These are phyloP conservation scores for Sporothrix curviconia DNA, from an alignment of 2,329 filamentous ascomycete genomes.

Conservation along the genomic window DNA sequence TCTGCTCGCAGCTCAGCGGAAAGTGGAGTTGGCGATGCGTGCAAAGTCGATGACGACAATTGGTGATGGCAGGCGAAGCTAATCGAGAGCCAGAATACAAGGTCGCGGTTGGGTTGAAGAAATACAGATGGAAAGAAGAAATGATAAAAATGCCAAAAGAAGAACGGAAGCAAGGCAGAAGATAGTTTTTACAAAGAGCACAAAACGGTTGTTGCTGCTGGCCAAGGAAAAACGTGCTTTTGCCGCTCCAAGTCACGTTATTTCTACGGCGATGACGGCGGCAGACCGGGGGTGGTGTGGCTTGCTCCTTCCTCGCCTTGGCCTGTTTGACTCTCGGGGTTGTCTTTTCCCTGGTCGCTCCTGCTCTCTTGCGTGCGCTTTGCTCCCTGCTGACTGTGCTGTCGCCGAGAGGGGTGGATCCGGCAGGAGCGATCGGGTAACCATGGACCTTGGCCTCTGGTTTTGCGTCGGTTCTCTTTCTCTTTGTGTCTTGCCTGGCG, in stretches of 20 bases:
- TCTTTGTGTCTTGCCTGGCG: background rate
- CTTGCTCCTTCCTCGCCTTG: background rate
- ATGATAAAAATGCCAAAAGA: background rate
- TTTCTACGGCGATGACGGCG: constrained; percentile 6
- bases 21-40: background rate
- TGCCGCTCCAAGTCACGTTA: constrained; percentile 7
- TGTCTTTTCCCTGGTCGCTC: no score
- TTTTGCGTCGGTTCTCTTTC: background rate
- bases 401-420: background rate
- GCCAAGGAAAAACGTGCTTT: background rate
- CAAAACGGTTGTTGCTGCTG: background rate
- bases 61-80: background rate
- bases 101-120: background rate
- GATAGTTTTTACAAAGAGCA: no score
- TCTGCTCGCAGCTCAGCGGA: no score
- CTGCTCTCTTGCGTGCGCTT: no score
- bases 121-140: background rate
- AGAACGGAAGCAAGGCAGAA: background rate
- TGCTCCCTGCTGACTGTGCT: background rate
- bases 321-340: background rate
- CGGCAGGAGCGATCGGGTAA: constrained; percentile 1
- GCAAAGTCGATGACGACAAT: background rate
- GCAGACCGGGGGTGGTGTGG: background rate
- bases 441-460: background rate
- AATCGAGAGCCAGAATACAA: no score